A percentile compares a stretch with the other conserved stretches of the same genome.
phyloP scores from a whole-genome alignment of 345 rosid genomes.

The Populus pruinosa region DNA sequence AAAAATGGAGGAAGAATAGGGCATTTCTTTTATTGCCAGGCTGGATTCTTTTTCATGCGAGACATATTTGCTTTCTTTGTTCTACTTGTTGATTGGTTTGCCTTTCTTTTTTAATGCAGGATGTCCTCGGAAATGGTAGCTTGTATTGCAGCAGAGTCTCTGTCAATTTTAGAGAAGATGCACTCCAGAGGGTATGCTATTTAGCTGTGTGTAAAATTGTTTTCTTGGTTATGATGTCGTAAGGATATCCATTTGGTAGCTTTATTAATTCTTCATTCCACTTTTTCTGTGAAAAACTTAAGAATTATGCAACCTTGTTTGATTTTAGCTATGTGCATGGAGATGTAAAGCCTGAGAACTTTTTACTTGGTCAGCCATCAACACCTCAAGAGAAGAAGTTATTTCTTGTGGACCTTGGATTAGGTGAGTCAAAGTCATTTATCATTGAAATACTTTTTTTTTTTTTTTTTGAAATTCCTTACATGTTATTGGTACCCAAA shows the following conservation, averaged over 20 bases:
- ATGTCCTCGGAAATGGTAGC: slow-evolving; percentile 37
- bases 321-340: slow-evolving; percentile 34
- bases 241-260: neutral
- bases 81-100: neutral
- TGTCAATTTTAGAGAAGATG: slow-evolving; percentile 36
- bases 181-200: slow-evolving; percentile 29
- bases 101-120: slow-evolving; percentile 9
- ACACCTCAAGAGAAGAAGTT: slow-evolving; percentile 34
- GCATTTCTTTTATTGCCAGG: neutral
- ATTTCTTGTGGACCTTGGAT: slow-evolving; percentile 33
- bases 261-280: neutral
- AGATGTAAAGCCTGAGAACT: slow-evolving; percentile 39
- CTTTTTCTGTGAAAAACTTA: neutral
- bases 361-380: slow-evolving; percentile 33
- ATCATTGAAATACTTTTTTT: neutral
- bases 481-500: slow-evolving; percentile 16
- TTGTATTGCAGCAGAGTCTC: slow-evolving; percentile 35
- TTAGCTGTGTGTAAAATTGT: neutral
- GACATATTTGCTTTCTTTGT: neutral
- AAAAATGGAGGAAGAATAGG: neutral
- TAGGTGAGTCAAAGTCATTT: slow-evolving; percentile 28
- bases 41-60: neutral
- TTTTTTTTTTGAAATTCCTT: slow-evolving; percentile 10
- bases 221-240: neutral
- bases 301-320: neutral